Conservation (phyloP, 208 protist genomes). For the Acanthamoeba healyi region DNA sequence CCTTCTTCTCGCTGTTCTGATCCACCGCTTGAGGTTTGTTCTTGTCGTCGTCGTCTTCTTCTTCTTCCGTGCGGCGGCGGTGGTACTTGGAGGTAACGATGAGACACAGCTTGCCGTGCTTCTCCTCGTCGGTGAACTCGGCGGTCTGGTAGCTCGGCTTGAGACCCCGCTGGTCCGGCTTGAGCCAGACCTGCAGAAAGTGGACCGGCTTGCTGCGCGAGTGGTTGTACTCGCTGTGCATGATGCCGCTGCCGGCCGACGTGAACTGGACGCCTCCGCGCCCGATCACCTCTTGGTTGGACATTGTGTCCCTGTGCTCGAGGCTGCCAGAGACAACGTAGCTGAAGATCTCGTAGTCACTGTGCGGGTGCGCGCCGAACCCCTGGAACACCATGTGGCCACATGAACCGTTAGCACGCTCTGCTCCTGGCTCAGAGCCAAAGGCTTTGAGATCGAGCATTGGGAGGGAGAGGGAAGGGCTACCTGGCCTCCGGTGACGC, state of each 20-base stretch:
- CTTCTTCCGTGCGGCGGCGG: too few relatives aligned
- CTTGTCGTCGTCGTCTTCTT: too few relatives aligned
- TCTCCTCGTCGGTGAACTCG: conserved; percentile 56
- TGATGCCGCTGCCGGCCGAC: conserved; percentile 75
- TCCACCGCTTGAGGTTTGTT: too few relatives aligned
- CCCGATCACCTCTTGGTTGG: conserved; percentile 71
- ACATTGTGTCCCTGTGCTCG: conserved; percentile 80
- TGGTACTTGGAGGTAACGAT: neutral
- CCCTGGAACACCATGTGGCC: too few relatives aligned
- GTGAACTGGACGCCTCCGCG: conserved; percentile 82
- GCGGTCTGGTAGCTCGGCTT: conserved; percentile 63
- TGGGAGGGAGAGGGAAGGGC: too few relatives aligned
- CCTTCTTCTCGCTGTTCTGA: too few relatives aligned
- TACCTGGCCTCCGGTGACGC: too few relatives aligned
- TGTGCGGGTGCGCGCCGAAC: conserved; percentile 80
- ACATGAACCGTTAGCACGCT: too few relatives aligned
- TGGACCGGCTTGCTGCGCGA: neutral
- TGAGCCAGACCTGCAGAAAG: conserved; percentile 81
- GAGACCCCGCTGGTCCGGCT: conserved; percentile 27
- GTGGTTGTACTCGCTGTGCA: conserved; percentile 78
- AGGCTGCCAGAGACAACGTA: conserved; percentile 77
- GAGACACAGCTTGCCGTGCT: conserved; percentile 53
- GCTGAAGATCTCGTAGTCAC: conserved; percentile 82
- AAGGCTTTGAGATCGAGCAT: too few relatives aligned
- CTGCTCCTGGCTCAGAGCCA: too few relatives aligned